Percentiles rank a stretch among this genome's conserved stretches.
These are phyloP conservation scores for Eucalyptus tenuipes DNA, from an alignment of 345 rosid species.

Conservation along the genomic window DNA sequence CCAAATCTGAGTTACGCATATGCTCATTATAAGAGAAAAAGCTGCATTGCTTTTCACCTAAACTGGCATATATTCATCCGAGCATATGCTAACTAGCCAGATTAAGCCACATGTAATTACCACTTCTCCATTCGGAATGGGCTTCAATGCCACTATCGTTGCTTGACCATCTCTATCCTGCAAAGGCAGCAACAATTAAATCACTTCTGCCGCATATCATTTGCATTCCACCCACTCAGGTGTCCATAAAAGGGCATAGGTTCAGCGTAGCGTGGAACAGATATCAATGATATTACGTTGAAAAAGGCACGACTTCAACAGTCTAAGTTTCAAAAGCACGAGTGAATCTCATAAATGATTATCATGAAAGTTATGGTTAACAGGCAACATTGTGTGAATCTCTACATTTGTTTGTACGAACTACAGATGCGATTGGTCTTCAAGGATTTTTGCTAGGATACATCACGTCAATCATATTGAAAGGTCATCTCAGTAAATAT, in stretches of 20 bases:
- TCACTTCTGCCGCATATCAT: background rate
- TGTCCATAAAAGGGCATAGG: background rate
- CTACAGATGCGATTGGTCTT: background rate
- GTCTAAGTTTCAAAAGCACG: background rate
- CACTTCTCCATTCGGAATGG: slow-evolving; percentile 68
- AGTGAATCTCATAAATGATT: too few species aligned
- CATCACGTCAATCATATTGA: background rate
- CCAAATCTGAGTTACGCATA: background rate
- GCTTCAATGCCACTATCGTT: slow-evolving; percentile 44
- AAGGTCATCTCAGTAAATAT: background rate
- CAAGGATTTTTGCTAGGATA: background rate
- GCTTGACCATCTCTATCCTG: slow-evolving; percentile 94
- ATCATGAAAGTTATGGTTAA: too few species aligned
- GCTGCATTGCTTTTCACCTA: background rate
- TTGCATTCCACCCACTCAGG: background rate
- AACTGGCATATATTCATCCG: background rate
- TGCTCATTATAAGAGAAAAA: background rate
- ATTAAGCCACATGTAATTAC: slow-evolving; percentile 4
- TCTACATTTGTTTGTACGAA: too few species aligned
- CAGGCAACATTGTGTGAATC: too few species aligned
- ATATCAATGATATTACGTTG: background rate
- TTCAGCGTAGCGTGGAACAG: background rate
- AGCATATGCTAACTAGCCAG: background rate
- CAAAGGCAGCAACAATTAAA: background rate
- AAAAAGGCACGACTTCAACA: background rate